These are phyloP conservation scores for Gracilariopsis chorda DNA, from an alignment of 23 red algal genomes.

Conservation along the genomic window DNA sequence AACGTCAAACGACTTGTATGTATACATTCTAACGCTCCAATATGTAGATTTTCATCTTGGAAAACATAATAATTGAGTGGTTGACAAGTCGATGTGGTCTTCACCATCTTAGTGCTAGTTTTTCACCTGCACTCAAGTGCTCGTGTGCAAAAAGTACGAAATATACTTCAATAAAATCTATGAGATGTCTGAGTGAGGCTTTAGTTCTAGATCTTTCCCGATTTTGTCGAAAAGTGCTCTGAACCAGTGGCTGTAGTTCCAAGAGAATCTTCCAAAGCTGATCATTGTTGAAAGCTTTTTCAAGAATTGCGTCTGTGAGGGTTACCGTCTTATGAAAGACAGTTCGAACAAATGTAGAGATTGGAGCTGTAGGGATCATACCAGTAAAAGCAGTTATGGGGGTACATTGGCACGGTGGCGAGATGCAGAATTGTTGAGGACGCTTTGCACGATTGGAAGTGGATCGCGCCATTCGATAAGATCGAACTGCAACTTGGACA, in stretches of 20 bases:
- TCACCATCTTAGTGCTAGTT: neutral
- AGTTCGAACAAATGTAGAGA: neutral
- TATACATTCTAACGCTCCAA: neutral
- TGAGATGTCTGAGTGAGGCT: neutral
- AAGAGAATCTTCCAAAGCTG: neutral
- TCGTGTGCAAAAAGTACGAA: neutral
- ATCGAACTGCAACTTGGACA: neutral
- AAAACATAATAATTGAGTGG: neutral
- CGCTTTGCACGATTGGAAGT: neutral
- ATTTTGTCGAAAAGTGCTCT: neutral
- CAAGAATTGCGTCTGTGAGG: neutral
- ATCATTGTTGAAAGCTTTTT: neutral
- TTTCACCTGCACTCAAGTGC: neutral
- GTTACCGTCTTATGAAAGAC: neutral
- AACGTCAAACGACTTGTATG: neutral
- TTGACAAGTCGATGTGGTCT: neutral
- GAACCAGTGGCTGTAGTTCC: neutral
- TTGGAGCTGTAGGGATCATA: neutral
- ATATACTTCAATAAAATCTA: neutral
- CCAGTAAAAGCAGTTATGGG: slow-evolving; percentile 5
- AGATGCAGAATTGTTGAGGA: slow-evolving; percentile 14
- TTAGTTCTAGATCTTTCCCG: no score
- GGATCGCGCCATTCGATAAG: neutral
- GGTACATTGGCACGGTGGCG: neutral
- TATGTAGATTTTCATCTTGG: neutral